Base-by-base conservation (phyloP, 805 yeast genomes). In the Candida silvicultrix region DNA sequence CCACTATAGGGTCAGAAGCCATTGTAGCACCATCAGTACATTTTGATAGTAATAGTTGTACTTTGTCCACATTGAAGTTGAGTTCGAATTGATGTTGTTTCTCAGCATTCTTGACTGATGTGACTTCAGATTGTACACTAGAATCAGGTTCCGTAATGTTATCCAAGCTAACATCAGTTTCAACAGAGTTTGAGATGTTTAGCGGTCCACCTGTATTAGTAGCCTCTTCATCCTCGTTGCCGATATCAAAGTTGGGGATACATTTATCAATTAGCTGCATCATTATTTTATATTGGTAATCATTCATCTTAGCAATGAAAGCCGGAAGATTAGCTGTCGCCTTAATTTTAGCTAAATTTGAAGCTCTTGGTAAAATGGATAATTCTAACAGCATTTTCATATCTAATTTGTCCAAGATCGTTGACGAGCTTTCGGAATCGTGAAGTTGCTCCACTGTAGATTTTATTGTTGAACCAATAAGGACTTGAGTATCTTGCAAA, bases 201-300 rank as follows among this genome's bases (percentile, higher is more conserved):
- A 49, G 48, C n/a, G 35, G 35, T 10, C 35, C 18, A 15, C 16
- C 11, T 64, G 58, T 20, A 40, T 25, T 34, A 54, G 68, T 32
- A 52, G 71, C 62, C 32, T 53, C 60, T 5, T 58, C 67, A 19
- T 68, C 73, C 2, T 52, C 57, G 11, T 68, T 70, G 7, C 35
- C 54, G 12, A 52, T 31, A 14, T 46, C 49, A 35, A 60, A 52
- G 25, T 59, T 57, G 2, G 97, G 97, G 11, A 89, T 71, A 19
- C 83, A 78, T 10, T 71, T 75, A 42, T 84, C 85, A 31, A 92
- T 68, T 39, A 92, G 67, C 47, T 81, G 80, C 92, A 94, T 83
- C 57, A 94, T 69, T 1, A 89, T 80, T 62, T 89, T 86, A 66
- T 95, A 95, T 61, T 95, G 97, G 56, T 81, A 85, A 60, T 94